Conservation (phyloP, 129 eudicot genomes). For the Smallanthus sonchifolius region DNA sequence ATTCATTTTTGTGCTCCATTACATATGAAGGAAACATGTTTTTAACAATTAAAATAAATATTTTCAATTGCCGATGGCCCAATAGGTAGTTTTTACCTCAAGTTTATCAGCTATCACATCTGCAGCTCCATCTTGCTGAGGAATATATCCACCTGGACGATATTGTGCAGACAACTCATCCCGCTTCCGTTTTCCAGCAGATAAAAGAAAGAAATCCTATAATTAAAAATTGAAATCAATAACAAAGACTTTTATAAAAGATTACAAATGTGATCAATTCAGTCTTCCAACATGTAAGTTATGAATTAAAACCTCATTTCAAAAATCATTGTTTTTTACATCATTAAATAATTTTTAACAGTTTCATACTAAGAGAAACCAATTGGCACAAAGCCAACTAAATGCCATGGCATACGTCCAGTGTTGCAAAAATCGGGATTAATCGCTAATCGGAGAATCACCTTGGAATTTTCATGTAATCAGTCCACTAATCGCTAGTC, state of each 20-base stretch:
- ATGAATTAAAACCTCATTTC: not conserved
- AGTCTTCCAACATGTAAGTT: not conserved
- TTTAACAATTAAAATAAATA: not conserved
- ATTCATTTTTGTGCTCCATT: not conserved
- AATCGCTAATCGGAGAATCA: too few relatives aligned
- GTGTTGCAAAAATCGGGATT: too few relatives aligned
- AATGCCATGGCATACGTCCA: too few relatives aligned
- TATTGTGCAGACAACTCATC: constrained; percentile 63
- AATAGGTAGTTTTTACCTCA: constrained; percentile 31
- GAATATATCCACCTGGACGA: constrained; percentile 59
- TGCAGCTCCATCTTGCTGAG: constrained; percentile 88
- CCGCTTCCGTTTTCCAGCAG: constrained; percentile 72
- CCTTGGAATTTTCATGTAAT: too few relatives aligned
- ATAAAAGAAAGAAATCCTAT: constrained; percentile 47
- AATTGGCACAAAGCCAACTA: too few relatives aligned
- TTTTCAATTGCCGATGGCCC: not conserved
- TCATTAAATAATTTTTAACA: not conserved
- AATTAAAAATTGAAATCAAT: not conserved
- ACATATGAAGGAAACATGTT: not conserved
- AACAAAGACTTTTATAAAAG: not conserved
- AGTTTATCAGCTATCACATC: constrained; percentile 37
- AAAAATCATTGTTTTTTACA: not conserved
- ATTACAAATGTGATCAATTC: not conserved
- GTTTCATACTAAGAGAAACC: not conserved
- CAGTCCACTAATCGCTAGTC: too few relatives aligned